phyloP scores from a whole-genome alignment of 345 rosid species.

The Eucalyptus sp. region DNA sequence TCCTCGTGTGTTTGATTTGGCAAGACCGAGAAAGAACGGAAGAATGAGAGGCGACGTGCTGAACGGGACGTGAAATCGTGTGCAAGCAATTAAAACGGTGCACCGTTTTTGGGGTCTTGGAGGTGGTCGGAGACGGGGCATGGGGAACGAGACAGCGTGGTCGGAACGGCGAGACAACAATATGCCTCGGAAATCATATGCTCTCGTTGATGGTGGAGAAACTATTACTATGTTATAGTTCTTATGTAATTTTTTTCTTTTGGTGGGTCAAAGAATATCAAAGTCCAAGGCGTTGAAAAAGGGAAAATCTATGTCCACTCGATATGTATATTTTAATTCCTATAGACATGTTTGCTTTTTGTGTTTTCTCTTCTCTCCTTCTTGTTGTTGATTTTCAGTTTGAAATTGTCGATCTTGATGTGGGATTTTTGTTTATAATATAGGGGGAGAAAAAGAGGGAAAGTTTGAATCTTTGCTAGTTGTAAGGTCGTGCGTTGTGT shows the following conservation, averaged over 20 bases:
- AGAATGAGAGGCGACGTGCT: slow-evolving; percentile 27
- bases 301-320: background rate
- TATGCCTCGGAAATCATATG: background rate
- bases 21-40: background rate
- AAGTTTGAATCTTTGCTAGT: slow-evolving; percentile 7
- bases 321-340: background rate
- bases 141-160: slow-evolving; percentile 56
- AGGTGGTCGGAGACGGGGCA: background rate
- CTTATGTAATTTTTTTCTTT: background rate
- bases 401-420: background rate
- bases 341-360: background rate
- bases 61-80: slow-evolving; percentile 50
- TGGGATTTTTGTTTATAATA: background rate
- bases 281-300: slow-evolving; percentile 14
- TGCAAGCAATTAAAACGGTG: slow-evolving; percentile 8
- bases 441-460: background rate
- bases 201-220: background rate
- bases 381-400: background rate
- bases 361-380: background rate
- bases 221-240: background rate
- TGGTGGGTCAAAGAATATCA: background rate
- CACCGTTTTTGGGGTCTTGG: background rate
- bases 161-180: slow-evolving; percentile 47
- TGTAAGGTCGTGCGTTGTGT: slow-evolving; percentile 5
- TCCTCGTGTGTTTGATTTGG: slow-evolving; percentile 5